Conservation (phyloP, 805 yeast species). For the Clavispora asparagi region DNA sequence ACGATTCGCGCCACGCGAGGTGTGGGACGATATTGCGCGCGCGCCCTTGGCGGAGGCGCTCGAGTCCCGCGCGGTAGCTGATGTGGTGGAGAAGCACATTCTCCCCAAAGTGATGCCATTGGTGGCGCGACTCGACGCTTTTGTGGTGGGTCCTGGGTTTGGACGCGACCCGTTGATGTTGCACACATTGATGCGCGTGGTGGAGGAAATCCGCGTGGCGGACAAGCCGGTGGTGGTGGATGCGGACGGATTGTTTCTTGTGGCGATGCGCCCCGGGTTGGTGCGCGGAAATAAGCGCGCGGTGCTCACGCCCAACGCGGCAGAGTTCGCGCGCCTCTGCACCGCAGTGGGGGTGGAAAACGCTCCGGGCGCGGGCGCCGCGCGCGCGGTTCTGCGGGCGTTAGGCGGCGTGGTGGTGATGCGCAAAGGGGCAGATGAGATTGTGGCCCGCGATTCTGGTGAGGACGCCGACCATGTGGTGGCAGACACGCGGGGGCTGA, state of each 20-base stretch:
- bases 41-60: constrained; percentile 20
- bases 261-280: constrained; percentile 53
- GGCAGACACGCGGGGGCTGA: constrained; percentile 55
- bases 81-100: constrained; percentile 38
- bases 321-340: constrained; percentile 70
- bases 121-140: constrained; percentile 64
- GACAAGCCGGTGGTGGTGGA: constrained; percentile 75
- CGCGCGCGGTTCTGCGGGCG: constrained; percentile 39
- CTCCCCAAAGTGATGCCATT: constrained; percentile 52
- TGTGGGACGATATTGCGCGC: constrained; percentile 11
- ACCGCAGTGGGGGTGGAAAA: constrained; percentile 39
- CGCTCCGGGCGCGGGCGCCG: constrained; percentile 22
- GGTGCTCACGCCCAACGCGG: constrained; percentile 83
- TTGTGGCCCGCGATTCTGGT: constrained; percentile 48
- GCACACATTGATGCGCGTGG: constrained; percentile 49
- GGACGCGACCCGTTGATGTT: constrained; percentile 77
- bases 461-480: constrained; percentile 24
- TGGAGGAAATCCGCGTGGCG: constrained; percentile 51
- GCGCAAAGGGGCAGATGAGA: constrained; percentile 68
- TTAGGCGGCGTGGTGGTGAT: constrained; percentile 60
- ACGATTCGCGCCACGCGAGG: constrained; percentile 16
- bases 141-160: constrained; percentile 90
- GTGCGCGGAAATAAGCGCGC: constrained; percentile 54
- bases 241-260: constrained; percentile 79
- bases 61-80: constrained; percentile 19